These are phyloP conservation scores for Thielaviopsis ethacetica DNA, from an alignment of 2,329 filamentous ascomycete species.

Conservation along the genomic window DNA sequence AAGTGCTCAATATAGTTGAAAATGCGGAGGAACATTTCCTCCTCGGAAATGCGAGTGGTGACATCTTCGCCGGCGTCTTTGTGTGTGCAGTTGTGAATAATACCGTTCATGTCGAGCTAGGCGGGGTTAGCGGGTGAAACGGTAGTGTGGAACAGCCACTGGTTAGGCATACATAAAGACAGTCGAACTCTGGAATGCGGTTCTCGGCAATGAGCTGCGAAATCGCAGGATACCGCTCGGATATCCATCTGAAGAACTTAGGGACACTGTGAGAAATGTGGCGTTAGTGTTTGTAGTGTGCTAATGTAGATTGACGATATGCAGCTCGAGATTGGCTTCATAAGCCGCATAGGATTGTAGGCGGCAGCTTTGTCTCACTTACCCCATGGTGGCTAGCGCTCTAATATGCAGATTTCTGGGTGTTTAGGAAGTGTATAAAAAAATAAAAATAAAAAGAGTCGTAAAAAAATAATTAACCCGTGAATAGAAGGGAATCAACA, in stretches of 20 bases:
- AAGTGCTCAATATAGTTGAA: conserved; percentile 99
- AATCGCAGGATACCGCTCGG: conserved; percentile 94
- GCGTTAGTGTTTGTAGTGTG: background rate
- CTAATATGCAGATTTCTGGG: background rate
- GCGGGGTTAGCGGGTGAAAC: background rate
- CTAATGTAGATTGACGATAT: background rate
- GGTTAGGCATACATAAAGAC: conserved; percentile 53
- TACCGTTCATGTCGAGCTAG: conserved; percentile 92
- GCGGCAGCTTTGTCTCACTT: background rate
- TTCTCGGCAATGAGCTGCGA: conserved; percentile 98
- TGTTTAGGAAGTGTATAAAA: no score
- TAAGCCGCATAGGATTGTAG: background rate
- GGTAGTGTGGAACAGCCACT: background rate
- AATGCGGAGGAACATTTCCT: conserved; percentile 99
- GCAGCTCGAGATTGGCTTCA: background rate
- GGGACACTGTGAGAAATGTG: conserved; percentile 35
- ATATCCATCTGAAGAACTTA: conserved; percentile 98
- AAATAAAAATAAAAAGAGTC: background rate
- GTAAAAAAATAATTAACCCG: background rate
- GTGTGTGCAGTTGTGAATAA: conserved; percentile 98
- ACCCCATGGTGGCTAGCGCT: background rate
- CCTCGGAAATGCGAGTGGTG: conserved; percentile 83
- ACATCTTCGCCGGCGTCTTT: conserved; percentile 78
- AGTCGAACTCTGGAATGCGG: conserved; percentile 96
- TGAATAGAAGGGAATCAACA: background rate